Conservation (phyloP, 2,329 filamentous ascomycete genomes). For the Diaporthe velutina region DNA sequence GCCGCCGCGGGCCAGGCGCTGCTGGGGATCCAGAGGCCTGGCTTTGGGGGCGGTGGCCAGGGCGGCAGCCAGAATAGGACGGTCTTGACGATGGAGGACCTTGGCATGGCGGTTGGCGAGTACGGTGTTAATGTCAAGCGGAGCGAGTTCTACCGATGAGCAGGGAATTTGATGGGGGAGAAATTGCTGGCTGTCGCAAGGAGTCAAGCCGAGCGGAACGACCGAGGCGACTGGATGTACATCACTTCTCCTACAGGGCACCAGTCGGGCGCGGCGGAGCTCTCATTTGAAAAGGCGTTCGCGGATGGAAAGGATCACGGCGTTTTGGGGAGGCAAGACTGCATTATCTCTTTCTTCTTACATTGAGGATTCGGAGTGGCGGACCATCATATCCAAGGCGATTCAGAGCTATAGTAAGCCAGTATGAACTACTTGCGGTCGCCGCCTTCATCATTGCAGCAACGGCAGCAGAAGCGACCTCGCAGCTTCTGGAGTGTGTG, state of each 20-base stretch:
- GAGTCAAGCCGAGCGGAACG: background rate
- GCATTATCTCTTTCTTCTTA: background rate
- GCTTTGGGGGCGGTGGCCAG: constrained; percentile 89
- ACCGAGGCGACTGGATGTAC: background rate
- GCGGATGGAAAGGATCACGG: constrained; percentile 17
- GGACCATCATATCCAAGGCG: background rate
- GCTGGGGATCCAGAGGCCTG: constrained; percentile 81
- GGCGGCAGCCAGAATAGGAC: constrained; percentile 91
- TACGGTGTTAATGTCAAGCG: constrained; percentile 98
- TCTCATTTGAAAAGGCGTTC: constrained; percentile 7
- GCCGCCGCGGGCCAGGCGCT: constrained; percentile 50
- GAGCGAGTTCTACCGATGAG: constrained; percentile 92
- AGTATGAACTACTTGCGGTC: background rate
- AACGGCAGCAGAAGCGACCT: background rate
- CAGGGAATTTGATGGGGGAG: constrained; percentile 1
- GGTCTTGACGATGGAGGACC: constrained; percentile 97
- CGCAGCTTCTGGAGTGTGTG: background rate
- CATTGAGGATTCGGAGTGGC: background rate
- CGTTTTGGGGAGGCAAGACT: constrained; percentile 9
- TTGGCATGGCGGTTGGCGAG: constrained; percentile 97
- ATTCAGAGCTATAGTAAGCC: background rate
- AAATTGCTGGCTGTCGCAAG: background rate
- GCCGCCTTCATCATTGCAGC: background rate
- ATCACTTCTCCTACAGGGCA: background rate
- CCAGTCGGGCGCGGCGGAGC: background rate